phyloP scores from a whole-genome alignment of 805 yeast genomes.

The Ogataea wickerhamii region DNA sequence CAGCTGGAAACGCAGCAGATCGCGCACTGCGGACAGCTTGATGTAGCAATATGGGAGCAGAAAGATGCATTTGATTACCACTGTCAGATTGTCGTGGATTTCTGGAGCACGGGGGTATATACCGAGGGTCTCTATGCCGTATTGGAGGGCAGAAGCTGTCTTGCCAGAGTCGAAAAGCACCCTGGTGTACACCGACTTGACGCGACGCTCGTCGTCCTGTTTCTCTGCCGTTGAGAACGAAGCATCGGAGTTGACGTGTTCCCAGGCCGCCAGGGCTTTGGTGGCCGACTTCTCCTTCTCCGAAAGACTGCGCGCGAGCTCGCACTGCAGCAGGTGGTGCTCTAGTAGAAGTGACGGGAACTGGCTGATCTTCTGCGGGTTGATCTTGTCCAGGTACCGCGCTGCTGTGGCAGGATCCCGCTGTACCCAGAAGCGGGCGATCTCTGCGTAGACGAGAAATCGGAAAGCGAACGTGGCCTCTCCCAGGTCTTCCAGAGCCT shows the following conservation, averaged over 20 bases:
- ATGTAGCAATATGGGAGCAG: constrained; percentile 14
- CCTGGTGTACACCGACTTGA: constrained; percentile 6
- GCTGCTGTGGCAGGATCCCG: constrained; percentile 4
- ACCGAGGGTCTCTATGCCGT: constrained; percentile 5
- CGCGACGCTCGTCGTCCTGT: constrained; percentile 3
- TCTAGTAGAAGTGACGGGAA: constrained; percentile 8
- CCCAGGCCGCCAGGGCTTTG: constrained; percentile 13
- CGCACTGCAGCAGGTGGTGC: constrained; percentile 13
- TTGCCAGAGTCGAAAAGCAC: constrained; percentile 3
- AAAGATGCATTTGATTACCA: constrained; percentile 6
- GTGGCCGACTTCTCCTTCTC: constrained; percentile 12
- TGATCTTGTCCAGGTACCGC: constrained; percentile 11
- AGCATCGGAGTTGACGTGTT: background rate
- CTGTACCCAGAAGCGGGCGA: constrained; percentile 8
- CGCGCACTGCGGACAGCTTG: constrained; percentile 9
- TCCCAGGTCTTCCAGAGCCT: background rate
- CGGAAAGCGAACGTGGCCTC: constrained; percentile 5
- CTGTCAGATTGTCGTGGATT: constrained; percentile 1
- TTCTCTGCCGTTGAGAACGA: background rate
- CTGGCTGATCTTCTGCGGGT: constrained; percentile 12
- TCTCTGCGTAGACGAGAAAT: constrained; percentile 9
- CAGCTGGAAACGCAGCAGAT: background rate
- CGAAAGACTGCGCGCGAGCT: constrained; percentile 5
- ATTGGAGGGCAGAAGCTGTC: constrained; percentile 1
- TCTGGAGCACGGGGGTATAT: constrained; percentile 3